Base-by-base conservation (phyloP, 2,329 filamentous ascomycete genomes). In the Pleurostoma richardsiae region DNA sequence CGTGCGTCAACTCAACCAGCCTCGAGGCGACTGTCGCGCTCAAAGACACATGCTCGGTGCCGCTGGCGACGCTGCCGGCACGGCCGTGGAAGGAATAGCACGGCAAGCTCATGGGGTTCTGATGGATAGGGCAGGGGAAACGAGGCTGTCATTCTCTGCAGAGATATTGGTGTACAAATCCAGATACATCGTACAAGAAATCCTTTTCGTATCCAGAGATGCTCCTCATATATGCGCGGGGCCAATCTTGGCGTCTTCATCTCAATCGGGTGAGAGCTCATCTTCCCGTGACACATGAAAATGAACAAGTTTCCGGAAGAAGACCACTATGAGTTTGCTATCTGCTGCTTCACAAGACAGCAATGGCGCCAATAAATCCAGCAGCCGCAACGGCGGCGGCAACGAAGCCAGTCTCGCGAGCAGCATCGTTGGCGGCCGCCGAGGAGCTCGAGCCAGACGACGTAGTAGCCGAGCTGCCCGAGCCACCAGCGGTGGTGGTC, bases 1-100 rank as follows among this genome's bases (percentile, higher is more conserved):
- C 60, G 30, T 69, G 66, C 46, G 58, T 68, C n/a, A 56, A 60
- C 30, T 62, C 63, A 29, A 59, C 57, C 38, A 70, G 62, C 52
- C 46, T 55, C 2, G 61, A 62, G 51, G 65, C 59, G 4, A 52
- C 48, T 19, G 59, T 58, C 2, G 65, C 65, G 27, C 50, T 67
- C 30, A 53, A 55, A 19, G 57, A 57, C 27, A 66, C 57, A 29
- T 67, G 65, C 52, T 58, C 56, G 4, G 54, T 58, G 11, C 56
- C 62, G 7, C 26, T 59, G 52, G 61, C 61, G 19, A 58, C 53
- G 19, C 36, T 50, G 29, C 48, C 50, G 4, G 30, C 31, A 43
- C 46, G 41, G 10, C 49, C 49, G 19, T 51, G 49, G 46, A 33
- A 38, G n/a, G 29, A 19, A 19, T 19, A 19, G 19, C 19, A 19